phyloP scores from a whole-genome alignment of 2,329 filamentous ascomycete genomes.

The Helicocarpus griseus region DNA sequence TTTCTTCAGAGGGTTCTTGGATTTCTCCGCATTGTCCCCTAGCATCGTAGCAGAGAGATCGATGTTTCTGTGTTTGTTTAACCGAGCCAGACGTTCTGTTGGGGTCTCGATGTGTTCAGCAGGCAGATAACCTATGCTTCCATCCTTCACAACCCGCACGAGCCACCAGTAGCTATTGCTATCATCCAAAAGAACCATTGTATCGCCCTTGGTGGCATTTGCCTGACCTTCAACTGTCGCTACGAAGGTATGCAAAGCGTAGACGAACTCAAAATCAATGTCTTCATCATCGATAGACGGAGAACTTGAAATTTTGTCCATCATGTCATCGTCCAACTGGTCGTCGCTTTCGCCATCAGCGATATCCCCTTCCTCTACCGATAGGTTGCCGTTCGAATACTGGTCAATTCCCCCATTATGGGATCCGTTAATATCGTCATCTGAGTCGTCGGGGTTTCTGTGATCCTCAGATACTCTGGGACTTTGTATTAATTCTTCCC shows the following conservation, averaged over 20 bases:
- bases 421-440: conserved; percentile 19
- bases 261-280: conserved; percentile 99
- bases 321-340: conserved; percentile 81
- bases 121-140: conserved; percentile 90
- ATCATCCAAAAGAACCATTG: conserved; percentile 95
- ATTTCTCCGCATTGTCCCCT: conserved; percentile 65
- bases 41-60: conserved; percentile 69
- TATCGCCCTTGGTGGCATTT: conserved; percentile 96
- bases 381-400: not conserved
- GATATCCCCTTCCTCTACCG: conserved; percentile 21
- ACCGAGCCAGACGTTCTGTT: conserved; percentile 79
- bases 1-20: conserved; percentile 72
- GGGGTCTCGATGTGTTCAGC: conserved; percentile 98
- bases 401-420: conserved; percentile 6
- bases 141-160: conserved; percentile 92
- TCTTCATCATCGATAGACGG: conserved; percentile 99
- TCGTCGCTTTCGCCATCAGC: conserved; percentile 48
- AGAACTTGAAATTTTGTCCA: conserved; percentile 98
- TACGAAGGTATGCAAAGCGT: conserved; percentile 93
- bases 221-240: conserved; percentile 97
- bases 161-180: conserved; percentile 99
- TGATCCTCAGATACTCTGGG: conserved; percentile 51
- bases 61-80: conserved; percentile 97
- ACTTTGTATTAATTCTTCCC: conserved; percentile 59
- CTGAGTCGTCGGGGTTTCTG: conserved; percentile 27